Evolutionary conservation across 257 asterid species (phyloP).

Genomic region (Solanum commersonii): DNA sequence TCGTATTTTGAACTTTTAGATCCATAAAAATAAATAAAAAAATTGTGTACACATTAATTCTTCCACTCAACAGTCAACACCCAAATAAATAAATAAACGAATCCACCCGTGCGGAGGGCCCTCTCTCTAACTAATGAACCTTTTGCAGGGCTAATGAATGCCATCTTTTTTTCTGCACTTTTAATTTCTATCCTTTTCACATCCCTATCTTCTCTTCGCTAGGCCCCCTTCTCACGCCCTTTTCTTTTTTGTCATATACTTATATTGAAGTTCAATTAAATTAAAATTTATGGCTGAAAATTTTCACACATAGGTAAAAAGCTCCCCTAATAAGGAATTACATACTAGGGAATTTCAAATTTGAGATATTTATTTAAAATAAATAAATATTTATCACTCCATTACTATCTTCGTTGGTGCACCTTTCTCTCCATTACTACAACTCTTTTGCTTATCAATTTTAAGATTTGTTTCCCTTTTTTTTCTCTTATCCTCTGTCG

Average conservation of each 20-base stretch:
- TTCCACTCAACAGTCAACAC: not conserved
- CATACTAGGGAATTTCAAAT: fast-evolving
- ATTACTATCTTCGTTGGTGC: too few species aligned
- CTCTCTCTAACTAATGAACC: not conserved
- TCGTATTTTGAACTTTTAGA: not conserved
- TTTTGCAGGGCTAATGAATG: not conserved
- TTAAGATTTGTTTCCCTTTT: not conserved
- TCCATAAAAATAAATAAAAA: not conserved
- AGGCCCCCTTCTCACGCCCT: not conserved
- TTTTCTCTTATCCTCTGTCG: not conserved
- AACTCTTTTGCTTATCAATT: not conserved
- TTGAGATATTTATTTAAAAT: fast-evolving
- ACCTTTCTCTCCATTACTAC: not conserved
- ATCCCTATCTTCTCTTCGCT: not conserved
- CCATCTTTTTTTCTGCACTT: not conserved
- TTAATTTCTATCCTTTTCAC: not conserved
- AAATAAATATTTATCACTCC: too few species aligned
- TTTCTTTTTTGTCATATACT: too few species aligned
- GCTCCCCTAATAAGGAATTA: too few species aligned
- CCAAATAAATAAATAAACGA: not conserved
- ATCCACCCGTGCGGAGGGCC: not conserved
- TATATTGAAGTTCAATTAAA: too few species aligned
- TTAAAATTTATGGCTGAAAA: too few species aligned
- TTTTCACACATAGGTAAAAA: fast-evolving
- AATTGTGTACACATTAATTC: not conserved